A percentile compares a stretch with the other conserved stretches of the same genome.
phyloP scores from a whole-genome alignment of 176 grass and related monocot species.

The Oryza meridionalis region DNA sequence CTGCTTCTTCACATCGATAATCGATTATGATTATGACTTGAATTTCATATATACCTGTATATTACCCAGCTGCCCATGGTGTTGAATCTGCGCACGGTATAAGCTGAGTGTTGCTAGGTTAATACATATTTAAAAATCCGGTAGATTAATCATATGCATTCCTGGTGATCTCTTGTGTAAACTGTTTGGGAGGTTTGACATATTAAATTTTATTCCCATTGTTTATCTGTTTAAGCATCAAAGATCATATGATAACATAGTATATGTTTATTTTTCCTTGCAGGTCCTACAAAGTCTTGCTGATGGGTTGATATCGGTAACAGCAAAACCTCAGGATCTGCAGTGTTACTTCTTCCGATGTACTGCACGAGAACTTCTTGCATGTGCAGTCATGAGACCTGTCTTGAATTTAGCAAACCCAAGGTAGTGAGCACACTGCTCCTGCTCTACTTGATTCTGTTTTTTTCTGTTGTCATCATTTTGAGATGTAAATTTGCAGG shows the following conservation, averaged over 20 bases:
- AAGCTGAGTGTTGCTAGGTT: constrained; percentile 16
- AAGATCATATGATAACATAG: constrained; percentile 13
- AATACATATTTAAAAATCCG: constrained; percentile 27
- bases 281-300: constrained; percentile 85
- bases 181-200: background rate
- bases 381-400: constrained; percentile 86
- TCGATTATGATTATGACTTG: background rate
- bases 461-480: constrained; percentile 8
- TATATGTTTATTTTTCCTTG: constrained; percentile 34
- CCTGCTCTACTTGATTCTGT: constrained; percentile 35
- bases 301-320: constrained; percentile 71
- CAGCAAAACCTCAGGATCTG: constrained; percentile 73
- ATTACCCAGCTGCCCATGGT: constrained; percentile 1
- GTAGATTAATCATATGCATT: constrained; percentile 11
- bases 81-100: constrained; percentile 17
- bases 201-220: constrained; percentile 1
- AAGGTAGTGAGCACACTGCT: constrained; percentile 56
- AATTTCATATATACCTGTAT: constrained; percentile 7
- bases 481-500: constrained; percentile 59
- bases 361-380: constrained; percentile 86
- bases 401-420: constrained; percentile 89
- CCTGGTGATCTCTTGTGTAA: constrained; percentile 17
- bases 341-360: constrained; percentile 83
- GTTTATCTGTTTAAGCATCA: constrained; percentile 24
- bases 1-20: background rate